Evolutionary conservation across 179 eudicot species (phyloP).

Genomic region (Vitellaria paradoxa): DNA sequence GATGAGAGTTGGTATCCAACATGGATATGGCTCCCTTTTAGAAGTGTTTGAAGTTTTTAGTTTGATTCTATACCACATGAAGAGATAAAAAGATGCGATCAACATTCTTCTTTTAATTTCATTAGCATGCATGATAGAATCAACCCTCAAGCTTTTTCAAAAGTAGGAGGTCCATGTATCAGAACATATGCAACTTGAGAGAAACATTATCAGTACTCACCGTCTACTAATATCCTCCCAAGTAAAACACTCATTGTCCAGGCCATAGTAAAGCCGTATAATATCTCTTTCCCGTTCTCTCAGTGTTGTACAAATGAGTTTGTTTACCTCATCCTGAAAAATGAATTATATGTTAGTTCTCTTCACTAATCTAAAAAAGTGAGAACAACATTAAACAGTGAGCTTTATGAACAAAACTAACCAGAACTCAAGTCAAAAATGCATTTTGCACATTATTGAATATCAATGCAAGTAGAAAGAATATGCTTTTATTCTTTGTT

Average conservation of each 20-base stretch:
- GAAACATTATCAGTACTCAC: constrained; percentile 29
- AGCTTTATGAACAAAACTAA: background rate
- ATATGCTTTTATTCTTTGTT: too few species aligned
- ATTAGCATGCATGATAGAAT: background rate
- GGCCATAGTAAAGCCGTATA: constrained; percentile 83
- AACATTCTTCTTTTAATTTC: background rate
- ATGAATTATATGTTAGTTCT: constrained; percentile 7
- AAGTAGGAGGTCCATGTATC: background rate
- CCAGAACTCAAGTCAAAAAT: background rate
- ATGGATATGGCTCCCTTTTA: too few species aligned
- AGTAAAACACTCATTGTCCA: constrained; percentile 75
- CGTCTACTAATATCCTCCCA: constrained; percentile 97
- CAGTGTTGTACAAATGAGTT: constrained; percentile 56
- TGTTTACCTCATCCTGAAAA: constrained; percentile 82
- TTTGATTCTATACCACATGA: background rate
- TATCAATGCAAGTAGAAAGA: constrained; percentile 6
- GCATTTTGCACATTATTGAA: background rate
- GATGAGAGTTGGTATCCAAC: too few species aligned
- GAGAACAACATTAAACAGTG: background rate
- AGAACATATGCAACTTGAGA: too few species aligned
- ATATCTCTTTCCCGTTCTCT: constrained; percentile 73
- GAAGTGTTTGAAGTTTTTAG: too few species aligned
- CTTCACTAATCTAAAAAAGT: background rate
- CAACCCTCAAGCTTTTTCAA: background rate
- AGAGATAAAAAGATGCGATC: background rate